Percentiles rank a stretch among this genome's conserved stretches.
Conservation (phyloP, 202 grass and related monocot species). For the Brachypodium distachyon region DNA sequence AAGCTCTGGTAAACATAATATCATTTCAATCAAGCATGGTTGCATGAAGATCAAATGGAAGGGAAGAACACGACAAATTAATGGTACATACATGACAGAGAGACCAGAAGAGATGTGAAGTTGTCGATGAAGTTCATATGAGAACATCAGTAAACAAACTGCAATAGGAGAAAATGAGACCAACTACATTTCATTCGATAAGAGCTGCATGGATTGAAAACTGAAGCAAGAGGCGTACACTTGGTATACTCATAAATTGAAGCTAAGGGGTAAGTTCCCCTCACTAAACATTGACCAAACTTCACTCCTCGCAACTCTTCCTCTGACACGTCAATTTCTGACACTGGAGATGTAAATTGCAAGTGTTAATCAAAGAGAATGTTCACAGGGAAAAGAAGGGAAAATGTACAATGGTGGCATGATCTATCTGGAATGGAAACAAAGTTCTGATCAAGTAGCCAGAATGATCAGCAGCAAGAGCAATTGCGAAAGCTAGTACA, state of each 20-base stretch:
- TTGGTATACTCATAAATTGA: conserved; percentile 78
- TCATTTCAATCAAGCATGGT: neutral
- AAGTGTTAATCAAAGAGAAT: conserved; percentile 1
- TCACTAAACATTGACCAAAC: conserved; percentile 18
- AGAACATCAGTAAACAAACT: conserved; percentile 88
- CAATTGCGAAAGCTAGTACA: neutral
- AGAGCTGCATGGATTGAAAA: neutral
- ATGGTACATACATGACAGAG: conserved; percentile 61
- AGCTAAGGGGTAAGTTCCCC: conserved; percentile 37
- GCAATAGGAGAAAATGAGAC: neutral
- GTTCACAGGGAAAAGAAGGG: neutral
- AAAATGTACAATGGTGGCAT: neutral
- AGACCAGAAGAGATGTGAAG: conserved; percentile 44
- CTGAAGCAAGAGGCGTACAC: conserved; percentile 29
- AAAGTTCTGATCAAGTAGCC: neutral
- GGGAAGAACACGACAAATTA: neutral
- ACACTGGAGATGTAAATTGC: conserved; percentile 39
- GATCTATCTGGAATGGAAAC: neutral
- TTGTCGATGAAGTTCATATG: conserved; percentile 79
- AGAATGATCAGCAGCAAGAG: neutral
- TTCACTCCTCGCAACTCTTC: conserved; percentile 37
- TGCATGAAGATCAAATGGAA: neutral
- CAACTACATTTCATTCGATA: neutral
- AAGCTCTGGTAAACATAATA: neutral
- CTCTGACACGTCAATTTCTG: conserved; percentile 39